A percentile compares a stretch with the other conserved stretches of the same genome.
These are phyloP conservation scores for Bryum argenteum DNA, from an alignment of 225 moss, liverwort and hornwort species.

Conservation along the genomic window DNA sequence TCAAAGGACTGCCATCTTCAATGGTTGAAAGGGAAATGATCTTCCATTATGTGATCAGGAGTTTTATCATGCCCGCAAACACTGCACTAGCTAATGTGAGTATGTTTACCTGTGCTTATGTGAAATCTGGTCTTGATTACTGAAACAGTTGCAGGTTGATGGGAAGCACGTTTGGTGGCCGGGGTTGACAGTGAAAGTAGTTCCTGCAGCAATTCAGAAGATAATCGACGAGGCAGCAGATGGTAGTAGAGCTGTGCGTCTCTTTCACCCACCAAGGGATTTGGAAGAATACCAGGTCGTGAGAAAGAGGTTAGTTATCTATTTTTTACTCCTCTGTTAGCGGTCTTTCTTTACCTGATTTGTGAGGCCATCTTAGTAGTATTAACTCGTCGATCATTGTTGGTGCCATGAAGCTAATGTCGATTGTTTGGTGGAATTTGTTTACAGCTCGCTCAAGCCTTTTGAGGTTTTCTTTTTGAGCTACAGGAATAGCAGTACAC, in stretches of 20 bases:
- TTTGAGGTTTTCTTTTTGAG: slow-evolving; percentile 32
- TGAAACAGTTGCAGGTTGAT: slow-evolving; percentile 46
- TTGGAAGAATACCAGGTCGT: slow-evolving; percentile 51
- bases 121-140: slow-evolving; percentile 17
- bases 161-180: slow-evolving; percentile 57
- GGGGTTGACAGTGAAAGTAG: slow-evolving; percentile 45
- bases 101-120: background rate
- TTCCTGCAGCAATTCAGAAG: slow-evolving; percentile 38
- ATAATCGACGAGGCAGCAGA: slow-evolving; percentile 31
- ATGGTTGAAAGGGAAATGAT: slow-evolving; percentile 11
- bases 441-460: slow-evolving; percentile 48
- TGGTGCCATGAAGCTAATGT: slow-evolving; percentile 32
- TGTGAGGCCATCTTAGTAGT: background rate
- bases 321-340: slow-evolving; percentile 7
- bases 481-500: slow-evolving; percentile 41
- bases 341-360: background rate
- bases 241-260: slow-evolving; percentile 38
- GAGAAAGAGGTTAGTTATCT: slow-evolving; percentile 44
- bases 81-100: slow-evolving; percentile 10
- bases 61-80: slow-evolving; percentile 8
- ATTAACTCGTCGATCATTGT: background rate
- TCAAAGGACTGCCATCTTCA: slow-evolving; percentile 15
- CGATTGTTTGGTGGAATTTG: slow-evolving; percentile 25
- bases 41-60: background rate
- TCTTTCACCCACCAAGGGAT: slow-evolving; percentile 55